Evolutionary conservation across 768 basidiomycete species (phyloP).

Genomic region (Agrocybe pediades): DNA sequence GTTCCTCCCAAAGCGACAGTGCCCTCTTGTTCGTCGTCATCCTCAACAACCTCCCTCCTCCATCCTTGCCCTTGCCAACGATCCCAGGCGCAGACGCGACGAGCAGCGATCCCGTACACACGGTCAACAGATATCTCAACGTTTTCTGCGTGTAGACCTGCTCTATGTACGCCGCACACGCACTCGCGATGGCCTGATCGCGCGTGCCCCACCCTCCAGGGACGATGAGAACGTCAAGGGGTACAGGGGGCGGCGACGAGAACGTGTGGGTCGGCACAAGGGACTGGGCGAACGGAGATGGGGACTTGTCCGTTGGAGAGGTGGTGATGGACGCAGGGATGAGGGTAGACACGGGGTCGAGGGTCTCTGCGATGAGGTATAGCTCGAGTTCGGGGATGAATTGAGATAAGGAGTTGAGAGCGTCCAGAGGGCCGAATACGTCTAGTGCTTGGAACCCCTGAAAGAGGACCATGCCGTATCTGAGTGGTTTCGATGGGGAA

Average conservation of each 20-base stretch:
- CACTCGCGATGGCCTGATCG: constrained; percentile 21
- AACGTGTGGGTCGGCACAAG: constrained; percentile 43
- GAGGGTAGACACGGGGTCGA: constrained; percentile 36
- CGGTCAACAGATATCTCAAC: constrained; percentile 41
- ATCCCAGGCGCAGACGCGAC: constrained; percentile 4
- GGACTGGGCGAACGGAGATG: constrained; percentile 31
- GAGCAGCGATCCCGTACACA: constrained; percentile 40
- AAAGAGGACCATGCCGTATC: constrained; percentile 31
- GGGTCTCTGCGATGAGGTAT: constrained; percentile 29
- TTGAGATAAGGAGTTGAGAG: constrained; percentile 30
- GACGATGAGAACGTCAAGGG: constrained; percentile 37
- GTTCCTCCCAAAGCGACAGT: constrained; percentile 20
- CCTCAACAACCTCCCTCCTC: constrained; percentile 40
- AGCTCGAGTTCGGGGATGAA: constrained; percentile 26
- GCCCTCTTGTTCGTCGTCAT: constrained; percentile 47
- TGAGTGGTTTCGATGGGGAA: constrained; percentile 20
- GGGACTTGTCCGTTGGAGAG: constrained; percentile 5
- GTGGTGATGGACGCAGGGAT: constrained; percentile 5
- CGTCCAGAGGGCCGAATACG: constrained; percentile 36
- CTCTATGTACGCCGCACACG: constrained; percentile 32
- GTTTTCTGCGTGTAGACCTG: constrained; percentile 28
- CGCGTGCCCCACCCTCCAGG: constrained; percentile 30
- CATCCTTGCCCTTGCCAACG: constrained; percentile 40
- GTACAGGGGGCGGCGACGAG: constrained; percentile 23
- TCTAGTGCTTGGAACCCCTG: constrained; percentile 36